phyloP scores from a whole-genome alignment of 2,329 filamentous ascomycete genomes.

The Colletotrichum falcatum region DNA sequence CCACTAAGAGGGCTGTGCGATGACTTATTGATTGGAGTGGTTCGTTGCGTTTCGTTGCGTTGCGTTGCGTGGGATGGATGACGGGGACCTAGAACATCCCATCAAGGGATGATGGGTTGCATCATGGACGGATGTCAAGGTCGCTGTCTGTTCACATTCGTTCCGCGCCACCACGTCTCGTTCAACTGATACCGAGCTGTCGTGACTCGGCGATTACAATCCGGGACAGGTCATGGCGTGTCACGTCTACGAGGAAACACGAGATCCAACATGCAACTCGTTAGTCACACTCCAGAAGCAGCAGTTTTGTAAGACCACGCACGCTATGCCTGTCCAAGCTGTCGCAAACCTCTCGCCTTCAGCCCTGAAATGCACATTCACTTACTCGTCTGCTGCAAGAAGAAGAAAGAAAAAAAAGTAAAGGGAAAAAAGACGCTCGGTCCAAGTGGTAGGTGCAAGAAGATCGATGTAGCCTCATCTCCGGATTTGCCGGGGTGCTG shows the following conservation, averaged over 20 bases:
- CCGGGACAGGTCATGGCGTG: constrained; percentile 15
- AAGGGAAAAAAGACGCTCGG: too few relatives aligned
- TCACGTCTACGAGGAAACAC: constrained; percentile 4
- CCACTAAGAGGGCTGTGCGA: constrained; percentile 38
- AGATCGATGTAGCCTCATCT: constrained; percentile 37
- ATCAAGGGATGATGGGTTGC: constrained; percentile 2
- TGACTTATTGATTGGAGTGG: constrained; percentile 29
- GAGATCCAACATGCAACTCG: constrained; percentile 9
- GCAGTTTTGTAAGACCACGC: neutral
- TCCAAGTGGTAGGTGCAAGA: constrained; percentile 9
- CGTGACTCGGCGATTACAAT: constrained; percentile 3
- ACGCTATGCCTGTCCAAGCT: constrained; percentile 13
- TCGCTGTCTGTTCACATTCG: constrained; percentile 23
- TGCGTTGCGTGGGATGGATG: constrained; percentile 33
- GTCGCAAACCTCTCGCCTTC: constrained; percentile 3
- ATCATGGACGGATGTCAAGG: constrained; percentile 12
- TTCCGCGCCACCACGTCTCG: constrained; percentile 11
- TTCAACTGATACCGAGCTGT: constrained; percentile 17
- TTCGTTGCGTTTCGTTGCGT: constrained; percentile 34
- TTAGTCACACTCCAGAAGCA: constrained; percentile 10
- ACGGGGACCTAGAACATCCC: constrained; percentile 16
- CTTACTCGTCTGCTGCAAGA: neutral
- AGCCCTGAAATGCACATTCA: neutral
- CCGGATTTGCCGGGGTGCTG: constrained; percentile 25
- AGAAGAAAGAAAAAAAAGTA: too few relatives aligned